Conservation (phyloP, 1,284 basidiomycete genomes). For the Sporisorium reilianum region DNA sequence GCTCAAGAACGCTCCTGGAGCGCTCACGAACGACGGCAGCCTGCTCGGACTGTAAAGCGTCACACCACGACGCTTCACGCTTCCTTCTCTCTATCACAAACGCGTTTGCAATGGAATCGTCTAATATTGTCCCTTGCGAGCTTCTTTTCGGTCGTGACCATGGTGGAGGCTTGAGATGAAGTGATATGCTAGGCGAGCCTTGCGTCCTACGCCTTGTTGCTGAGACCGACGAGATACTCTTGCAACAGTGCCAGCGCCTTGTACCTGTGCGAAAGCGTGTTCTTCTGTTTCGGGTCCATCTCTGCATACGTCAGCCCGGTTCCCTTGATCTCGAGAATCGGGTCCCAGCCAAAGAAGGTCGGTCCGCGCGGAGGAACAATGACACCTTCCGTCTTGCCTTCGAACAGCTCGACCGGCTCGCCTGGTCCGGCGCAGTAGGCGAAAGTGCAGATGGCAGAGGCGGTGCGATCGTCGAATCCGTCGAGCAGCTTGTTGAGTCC, state of each 20-base stretch:
- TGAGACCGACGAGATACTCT: slow-evolving; percentile 73
- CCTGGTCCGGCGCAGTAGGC: slow-evolving; percentile 77
- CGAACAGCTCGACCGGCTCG: slow-evolving; percentile 76
- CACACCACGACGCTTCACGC: not conserved
- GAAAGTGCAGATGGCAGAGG: slow-evolving; percentile 94
- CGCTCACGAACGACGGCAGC: slow-evolving; percentile 4
- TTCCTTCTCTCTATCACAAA: not conserved
- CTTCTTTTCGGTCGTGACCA: not conserved
- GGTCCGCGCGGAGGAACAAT: slow-evolving; percentile 89
- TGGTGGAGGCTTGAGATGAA: too few species aligned
- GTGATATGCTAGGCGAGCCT: not conserved
- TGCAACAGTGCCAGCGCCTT: slow-evolving; percentile 86
- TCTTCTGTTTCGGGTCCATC: slow-evolving; percentile 62
- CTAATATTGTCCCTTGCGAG: not conserved
- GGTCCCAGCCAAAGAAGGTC: slow-evolving; percentile 87
- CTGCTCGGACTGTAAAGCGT: not conserved
- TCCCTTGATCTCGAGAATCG: slow-evolving; percentile 81
- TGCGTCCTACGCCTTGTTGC: slow-evolving; percentile 3
- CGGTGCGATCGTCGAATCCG: slow-evolving; percentile 84
- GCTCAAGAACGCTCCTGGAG: slow-evolving; percentile 11
- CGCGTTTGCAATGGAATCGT: not conserved
- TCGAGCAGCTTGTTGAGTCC: slow-evolving; percentile 87
- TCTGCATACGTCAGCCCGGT: slow-evolving; percentile 71
- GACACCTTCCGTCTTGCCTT: slow-evolving; percentile 86
- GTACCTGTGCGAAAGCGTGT: slow-evolving; percentile 82